Percentiles rank a stretch among this genome's conserved stretches.
Evolutionary conservation across 1,284 basidiomycete species (phyloP).

Genomic region (Boletus semigastroideus): DNA sequence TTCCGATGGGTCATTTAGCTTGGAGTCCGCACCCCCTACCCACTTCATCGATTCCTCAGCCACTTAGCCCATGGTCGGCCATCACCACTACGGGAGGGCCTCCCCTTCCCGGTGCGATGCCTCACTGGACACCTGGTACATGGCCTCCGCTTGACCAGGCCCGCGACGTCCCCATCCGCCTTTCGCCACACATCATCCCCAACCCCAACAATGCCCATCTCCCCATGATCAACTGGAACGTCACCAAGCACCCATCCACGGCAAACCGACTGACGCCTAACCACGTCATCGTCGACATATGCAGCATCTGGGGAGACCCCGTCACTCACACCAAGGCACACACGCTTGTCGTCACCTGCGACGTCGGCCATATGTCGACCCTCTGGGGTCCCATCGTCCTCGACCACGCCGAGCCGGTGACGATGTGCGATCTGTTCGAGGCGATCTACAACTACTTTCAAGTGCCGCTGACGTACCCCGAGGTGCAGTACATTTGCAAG

Average conservation of each 20-base stretch:
- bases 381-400: constrained; percentile 37
- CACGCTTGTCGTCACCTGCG: constrained; percentile 30
- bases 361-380: constrained; percentile 24
- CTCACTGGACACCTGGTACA: constrained; percentile 30
- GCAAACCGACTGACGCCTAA: constrained; percentile 36
- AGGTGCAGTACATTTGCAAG: constrained; percentile 28
- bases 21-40: constrained; percentile 35
- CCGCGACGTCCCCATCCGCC: constrained; percentile 22
- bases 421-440: constrained; percentile 35
- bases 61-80: constrained; percentile 17
- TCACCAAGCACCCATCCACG: constrained; percentile 33
- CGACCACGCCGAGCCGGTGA: constrained; percentile 24
- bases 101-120: constrained; percentile 31
- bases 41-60: constrained; percentile 17
- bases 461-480: constrained; percentile 27
- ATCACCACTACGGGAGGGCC: constrained; percentile 28
- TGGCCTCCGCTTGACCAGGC: constrained; percentile 33
- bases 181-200: constrained; percentile 36
- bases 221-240: constrained; percentile 40
- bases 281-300: constrained; percentile 28
- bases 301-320: constrained; percentile 18
- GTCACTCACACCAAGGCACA: constrained; percentile 29
- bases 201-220: constrained; percentile 35
- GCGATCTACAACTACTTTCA: constrained; percentile 40
- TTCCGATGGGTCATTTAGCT: constrained; percentile 23